Evolutionary conservation across 2,329 filamentous ascomycete genomes (phyloP), one percentile per base, ranked within the genome.

Genomic region (Aspergillus sp.): DNA sequence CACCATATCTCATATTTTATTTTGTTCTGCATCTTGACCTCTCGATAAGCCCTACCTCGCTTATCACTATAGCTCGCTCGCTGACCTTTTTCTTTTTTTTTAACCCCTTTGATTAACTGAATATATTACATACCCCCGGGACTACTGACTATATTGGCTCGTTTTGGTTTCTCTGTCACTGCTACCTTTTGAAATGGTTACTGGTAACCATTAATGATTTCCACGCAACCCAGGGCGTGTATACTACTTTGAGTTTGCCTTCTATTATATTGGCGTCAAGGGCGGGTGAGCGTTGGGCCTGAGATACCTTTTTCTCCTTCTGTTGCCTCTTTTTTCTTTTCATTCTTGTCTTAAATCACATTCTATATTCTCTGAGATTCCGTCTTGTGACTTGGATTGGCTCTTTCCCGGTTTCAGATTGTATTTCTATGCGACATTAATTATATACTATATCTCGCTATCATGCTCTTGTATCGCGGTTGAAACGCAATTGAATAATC

Each of bases 71-170:
- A 14, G 3, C 53, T 25, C 46, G 35, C 46, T 44, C n/a, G 7
- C 33, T 47, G 9, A 37, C 27, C 56, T 43, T 48, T 47, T 60
- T 27, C 41, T 59, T 37, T 31, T 31, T 31, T 11, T 11, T 11
- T 9, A 3, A 3, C 27, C 27, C 27, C 27, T 31, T 31, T 31
- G 27, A 31, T 31, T 56, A 33, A 46, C 50, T 62, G 31, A 45
- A 51, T 54, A 61, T 59, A 59, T 59, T 14, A 60, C 63, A 64
- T 63, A 65, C 64, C 60, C 55, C 53, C 37, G 50, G 37, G 45
- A 39, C 56, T 56, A 21, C 61, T 56, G 49, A 61, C 51, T 55
- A 63, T 58, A 60, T 58, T 57, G 55, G 46, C 49, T 46, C 56
- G 39, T 48, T 39, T 49, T 50, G 9, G 37, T 15, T 17, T 51